phyloP scores from a whole-genome alignment of 306 rosid genomes.

The Adenanthera pavonina region DNA sequence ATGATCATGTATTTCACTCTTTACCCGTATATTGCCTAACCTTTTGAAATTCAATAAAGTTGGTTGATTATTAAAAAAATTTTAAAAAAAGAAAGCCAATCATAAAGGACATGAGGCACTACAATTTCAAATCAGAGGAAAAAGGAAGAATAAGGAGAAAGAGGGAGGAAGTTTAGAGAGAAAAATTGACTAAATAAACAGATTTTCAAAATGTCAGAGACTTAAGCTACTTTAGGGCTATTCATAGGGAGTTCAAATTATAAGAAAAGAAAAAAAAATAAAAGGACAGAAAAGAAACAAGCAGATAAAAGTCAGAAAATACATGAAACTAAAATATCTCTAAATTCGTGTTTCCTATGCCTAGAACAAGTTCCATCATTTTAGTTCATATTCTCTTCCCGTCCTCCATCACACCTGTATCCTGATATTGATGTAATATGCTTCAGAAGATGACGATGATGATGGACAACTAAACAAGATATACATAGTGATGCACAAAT shows the following conservation, averaged over 20 bases:
- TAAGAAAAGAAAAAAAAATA: not conserved
- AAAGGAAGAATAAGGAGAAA: not conserved
- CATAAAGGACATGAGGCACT: no score
- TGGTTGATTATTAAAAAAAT: no score
- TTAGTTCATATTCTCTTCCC: no score
- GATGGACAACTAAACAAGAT: conserved; percentile 34
- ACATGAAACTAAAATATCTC: not conserved
- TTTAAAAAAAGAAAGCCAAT: no score
- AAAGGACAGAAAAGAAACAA: not conserved
- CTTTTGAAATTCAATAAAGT: no score
- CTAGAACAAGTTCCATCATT: not conserved
- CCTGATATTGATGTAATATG: conserved; percentile 7
- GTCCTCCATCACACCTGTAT: not conserved
- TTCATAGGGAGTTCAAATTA: not conserved
- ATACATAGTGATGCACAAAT: conserved; percentile 42
- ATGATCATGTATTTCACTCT: no score
- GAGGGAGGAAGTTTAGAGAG: not conserved
- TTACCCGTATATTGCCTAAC: no score
- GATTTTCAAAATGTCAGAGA: not conserved
- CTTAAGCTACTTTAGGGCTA: not conserved
- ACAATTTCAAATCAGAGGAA: not conserved
- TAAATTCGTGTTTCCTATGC: not conserved
- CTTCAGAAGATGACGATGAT: conserved; percentile 28
- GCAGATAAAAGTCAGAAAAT: not conserved
- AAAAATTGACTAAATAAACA: not conserved